phyloP scores from a whole-genome alignment of 805 yeast species.

The Myxozyma neglecta region DNA sequence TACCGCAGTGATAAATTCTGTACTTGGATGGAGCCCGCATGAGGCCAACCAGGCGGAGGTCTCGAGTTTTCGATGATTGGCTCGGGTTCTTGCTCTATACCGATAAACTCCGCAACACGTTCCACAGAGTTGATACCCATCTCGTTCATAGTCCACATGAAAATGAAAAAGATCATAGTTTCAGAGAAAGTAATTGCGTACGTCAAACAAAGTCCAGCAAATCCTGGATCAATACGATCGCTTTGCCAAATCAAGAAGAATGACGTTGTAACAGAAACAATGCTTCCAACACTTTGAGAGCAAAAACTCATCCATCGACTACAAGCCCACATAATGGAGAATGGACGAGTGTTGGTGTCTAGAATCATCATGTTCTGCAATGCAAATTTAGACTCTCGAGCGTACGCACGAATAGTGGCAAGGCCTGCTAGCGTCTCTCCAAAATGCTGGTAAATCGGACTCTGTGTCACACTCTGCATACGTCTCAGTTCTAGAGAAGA shows the following conservation, averaged over 20 bases:
- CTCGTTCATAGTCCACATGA: slow-evolving; percentile 82
- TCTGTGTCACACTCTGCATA: slow-evolving; percentile 60
- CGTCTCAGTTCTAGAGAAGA: slow-evolving; percentile 76
- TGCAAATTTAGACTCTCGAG: slow-evolving; percentile 61
- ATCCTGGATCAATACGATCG: slow-evolving; percentile 75
- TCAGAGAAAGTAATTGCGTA: slow-evolving; percentile 87
- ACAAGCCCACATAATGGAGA: slow-evolving; percentile 83
- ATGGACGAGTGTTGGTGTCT: slow-evolving; percentile 85
- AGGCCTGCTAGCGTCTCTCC: slow-evolving; percentile 78
- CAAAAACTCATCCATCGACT: slow-evolving; percentile 91
- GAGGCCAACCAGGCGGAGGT: slow-evolving; percentile 63
- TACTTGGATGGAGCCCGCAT: slow-evolving; percentile 56
- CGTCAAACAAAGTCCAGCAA: slow-evolving; percentile 90
- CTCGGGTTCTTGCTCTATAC: slow-evolving; percentile 66
- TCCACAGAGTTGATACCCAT: slow-evolving; percentile 76
- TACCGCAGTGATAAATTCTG: slow-evolving; percentile 59
- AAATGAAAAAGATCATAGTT: slow-evolving; percentile 92
- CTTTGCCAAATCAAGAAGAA: neutral
- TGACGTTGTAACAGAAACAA: slow-evolving; percentile 77
- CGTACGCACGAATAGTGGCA: slow-evolving; percentile 71
- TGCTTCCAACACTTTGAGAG: slow-evolving; percentile 77
- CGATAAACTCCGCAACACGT: slow-evolving; percentile 64
- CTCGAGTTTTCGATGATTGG: slow-evolving; percentile 47
- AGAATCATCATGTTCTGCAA: slow-evolving; percentile 53
- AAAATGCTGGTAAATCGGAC: slow-evolving; percentile 76